Conservation (phyloP, 352 stramenopile species). For the Phytophthora agathidicida region DNA sequence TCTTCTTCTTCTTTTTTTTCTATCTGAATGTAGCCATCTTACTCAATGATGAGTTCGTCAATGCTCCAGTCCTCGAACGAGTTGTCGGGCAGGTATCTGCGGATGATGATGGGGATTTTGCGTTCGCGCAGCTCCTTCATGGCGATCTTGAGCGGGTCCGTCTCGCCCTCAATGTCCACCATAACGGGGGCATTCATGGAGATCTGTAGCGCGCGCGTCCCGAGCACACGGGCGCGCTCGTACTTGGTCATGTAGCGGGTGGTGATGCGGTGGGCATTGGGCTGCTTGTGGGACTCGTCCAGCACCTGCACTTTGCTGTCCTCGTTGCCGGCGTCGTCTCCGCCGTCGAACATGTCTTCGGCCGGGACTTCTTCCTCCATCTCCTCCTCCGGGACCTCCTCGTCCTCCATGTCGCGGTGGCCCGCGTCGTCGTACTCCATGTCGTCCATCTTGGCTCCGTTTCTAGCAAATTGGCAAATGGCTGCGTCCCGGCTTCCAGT, state of each 20-base stretch:
- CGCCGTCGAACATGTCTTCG: constrained; percentile 74
- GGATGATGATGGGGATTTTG: constrained; percentile 99
- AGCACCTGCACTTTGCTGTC: constrained; percentile 79
- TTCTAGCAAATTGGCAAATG: constrained; percentile 7
- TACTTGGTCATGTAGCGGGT: constrained; percentile 99
- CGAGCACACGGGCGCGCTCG: constrained; percentile 97
- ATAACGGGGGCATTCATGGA: constrained; percentile 98
- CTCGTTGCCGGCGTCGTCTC: constrained; percentile 53
- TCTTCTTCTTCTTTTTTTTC: not conserved
- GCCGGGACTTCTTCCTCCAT: constrained; percentile 75
- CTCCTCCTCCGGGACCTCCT: constrained; percentile 79
- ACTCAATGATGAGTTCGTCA: constrained; percentile 99
- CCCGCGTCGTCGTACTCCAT: constrained; percentile 86
- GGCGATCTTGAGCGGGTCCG: constrained; percentile 99
- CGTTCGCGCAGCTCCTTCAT: constrained; percentile 99
- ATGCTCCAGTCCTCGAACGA: constrained; percentile 99
- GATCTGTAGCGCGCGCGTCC: constrained; percentile 98
- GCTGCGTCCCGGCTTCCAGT: constrained; percentile 23
- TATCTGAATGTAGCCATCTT: constrained; percentile 54
- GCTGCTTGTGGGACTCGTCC: constrained; percentile 87
- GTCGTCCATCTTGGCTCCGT: constrained; percentile 75
- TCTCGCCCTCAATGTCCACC: constrained; percentile 98
- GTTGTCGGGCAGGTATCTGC: constrained; percentile 98
- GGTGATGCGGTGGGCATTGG: constrained; percentile 93
- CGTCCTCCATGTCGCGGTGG: constrained; percentile 83